phyloP scores from a whole-genome alignment of 371 early-diverging fungal species.

The Actinomortierella wolfii region DNA sequence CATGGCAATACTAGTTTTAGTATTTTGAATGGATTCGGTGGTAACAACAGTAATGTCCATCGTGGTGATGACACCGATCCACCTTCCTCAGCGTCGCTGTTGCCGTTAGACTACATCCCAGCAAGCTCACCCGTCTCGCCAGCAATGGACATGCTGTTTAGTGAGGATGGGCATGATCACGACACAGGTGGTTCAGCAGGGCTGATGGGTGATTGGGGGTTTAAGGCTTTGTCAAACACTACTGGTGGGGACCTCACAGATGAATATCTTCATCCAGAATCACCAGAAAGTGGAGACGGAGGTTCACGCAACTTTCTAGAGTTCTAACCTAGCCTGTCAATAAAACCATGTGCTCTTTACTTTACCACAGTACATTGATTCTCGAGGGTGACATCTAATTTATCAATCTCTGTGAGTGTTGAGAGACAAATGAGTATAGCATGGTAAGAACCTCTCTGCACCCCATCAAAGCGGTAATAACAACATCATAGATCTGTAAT shows the following conservation, averaged over 20 bases:
- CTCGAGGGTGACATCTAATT: too few species aligned
- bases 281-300: not conserved
- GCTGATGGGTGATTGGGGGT: conserved; percentile 24
- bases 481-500: too few species aligned
- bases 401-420: too few species aligned
- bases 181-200: too few species aligned
- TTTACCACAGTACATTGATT: too few species aligned
- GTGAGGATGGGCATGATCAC: conserved; percentile 8
- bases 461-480: too few species aligned
- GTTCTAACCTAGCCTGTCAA: too few species aligned
- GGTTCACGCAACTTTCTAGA: too few species aligned
- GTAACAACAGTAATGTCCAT: not conserved
- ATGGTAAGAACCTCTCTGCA: too few species aligned
- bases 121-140: conserved; percentile 4
- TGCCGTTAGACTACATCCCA: not conserved
- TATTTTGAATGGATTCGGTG: conserved; percentile 4
- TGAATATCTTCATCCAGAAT: conserved; percentile 14
- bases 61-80: not conserved
- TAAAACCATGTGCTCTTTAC: too few species aligned
- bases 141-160: conserved; percentile 18
- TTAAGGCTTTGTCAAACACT: conserved; percentile 14
- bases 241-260: conserved; percentile 13
- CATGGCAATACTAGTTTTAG: not conserved
- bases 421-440: too few species aligned
- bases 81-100: not conserved